Percentiles rank a stretch among this genome's conserved stretches.
Conservation (phyloP, 345 rosid genomes). For the Bretschneidera sinensis region DNA sequence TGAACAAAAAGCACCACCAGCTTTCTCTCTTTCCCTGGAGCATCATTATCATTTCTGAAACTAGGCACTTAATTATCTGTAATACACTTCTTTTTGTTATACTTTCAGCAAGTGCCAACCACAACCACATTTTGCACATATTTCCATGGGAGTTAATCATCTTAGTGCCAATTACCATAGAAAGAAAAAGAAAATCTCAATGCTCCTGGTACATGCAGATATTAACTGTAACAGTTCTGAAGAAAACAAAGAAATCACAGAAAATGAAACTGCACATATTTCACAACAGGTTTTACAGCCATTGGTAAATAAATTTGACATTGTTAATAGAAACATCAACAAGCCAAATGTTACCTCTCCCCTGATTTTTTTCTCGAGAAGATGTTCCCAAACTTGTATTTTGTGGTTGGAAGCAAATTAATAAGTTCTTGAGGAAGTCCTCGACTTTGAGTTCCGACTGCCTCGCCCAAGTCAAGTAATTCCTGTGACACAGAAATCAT, state of each 20-base stretch:
- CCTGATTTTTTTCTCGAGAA: conserved; percentile 47
- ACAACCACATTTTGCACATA: too few relatives aligned
- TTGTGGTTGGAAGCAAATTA: conserved; percentile 56
- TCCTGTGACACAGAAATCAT: conserved; percentile 34
- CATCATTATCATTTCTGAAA: too few relatives aligned
- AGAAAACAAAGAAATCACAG: not conserved
- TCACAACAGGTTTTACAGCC: not conserved
- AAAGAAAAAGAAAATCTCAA: conserved; percentile 5
- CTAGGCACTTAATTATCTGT: not conserved
- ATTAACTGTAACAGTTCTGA: too few relatives aligned
- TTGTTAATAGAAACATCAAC: not conserved
- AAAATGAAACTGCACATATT: too few relatives aligned
- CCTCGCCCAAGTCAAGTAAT: conserved; percentile 62
- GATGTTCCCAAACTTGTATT: conserved; percentile 49
- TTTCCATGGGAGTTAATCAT: too few relatives aligned
- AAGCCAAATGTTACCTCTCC: conserved; percentile 46
- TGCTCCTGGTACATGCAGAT: too few relatives aligned
- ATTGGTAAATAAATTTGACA: not conserved
- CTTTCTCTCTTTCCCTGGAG: too few relatives aligned
- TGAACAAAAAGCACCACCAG: too few relatives aligned
- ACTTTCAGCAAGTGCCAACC: too few relatives aligned
- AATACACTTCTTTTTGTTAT: too few relatives aligned
- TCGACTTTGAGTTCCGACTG: conserved; percentile 60
- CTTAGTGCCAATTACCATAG: too few relatives aligned
- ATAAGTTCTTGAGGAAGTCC: conserved; percentile 60